phyloP scores from a whole-genome alignment of 805 yeast genomes.

The Clavispora carvajalis region DNA sequence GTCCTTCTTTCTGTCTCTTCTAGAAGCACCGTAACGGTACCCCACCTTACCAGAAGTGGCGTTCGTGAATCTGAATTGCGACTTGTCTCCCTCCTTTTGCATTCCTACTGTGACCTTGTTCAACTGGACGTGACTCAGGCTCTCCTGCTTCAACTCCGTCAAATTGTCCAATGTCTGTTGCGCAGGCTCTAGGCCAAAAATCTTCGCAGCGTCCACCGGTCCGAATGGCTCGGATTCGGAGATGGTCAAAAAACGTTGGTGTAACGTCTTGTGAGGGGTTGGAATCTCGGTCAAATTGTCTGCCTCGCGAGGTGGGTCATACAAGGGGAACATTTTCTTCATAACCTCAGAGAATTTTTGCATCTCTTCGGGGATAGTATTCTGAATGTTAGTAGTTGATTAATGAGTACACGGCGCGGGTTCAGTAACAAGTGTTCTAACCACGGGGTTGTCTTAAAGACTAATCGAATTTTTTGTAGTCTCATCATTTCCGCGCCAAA shows the following conservation, averaged over 20 bases:
- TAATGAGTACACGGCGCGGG: background rate
- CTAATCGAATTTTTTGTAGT: conserved; percentile 56
- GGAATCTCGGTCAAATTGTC: conserved; percentile 95
- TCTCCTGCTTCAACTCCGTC: conserved; percentile 53
- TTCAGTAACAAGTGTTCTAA: conserved; percentile 34
- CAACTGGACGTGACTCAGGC: conserved; percentile 26
- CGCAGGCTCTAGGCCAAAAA: conserved; percentile 85
- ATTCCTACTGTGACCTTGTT: conserved; percentile 46
- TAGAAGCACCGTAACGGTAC: conserved; percentile 82
- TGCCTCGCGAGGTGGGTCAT: conserved; percentile 34
- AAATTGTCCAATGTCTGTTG: conserved; percentile 66
- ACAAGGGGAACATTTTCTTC: conserved; percentile 80
- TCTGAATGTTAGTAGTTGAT: conserved; percentile 40
- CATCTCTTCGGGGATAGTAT: conserved; percentile 51
- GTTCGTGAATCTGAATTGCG: conserved; percentile 67
- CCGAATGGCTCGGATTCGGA: conserved; percentile 96
- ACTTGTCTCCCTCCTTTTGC: conserved; percentile 62
- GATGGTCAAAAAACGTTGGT: conserved; percentile 78
- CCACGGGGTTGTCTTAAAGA: conserved; percentile 69
- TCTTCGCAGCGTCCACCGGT: conserved; percentile 88
- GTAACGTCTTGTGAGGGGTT: conserved; percentile 73
- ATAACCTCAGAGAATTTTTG: conserved; percentile 53
- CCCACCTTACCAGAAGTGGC: conserved; percentile 85
- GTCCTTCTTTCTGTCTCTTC: conserved; percentile 83
- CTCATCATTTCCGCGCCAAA: conserved; percentile 38